These are phyloP conservation scores for Mimosa pudica DNA, from an alignment of 306 rosid species.

Conservation along the genomic window DNA sequence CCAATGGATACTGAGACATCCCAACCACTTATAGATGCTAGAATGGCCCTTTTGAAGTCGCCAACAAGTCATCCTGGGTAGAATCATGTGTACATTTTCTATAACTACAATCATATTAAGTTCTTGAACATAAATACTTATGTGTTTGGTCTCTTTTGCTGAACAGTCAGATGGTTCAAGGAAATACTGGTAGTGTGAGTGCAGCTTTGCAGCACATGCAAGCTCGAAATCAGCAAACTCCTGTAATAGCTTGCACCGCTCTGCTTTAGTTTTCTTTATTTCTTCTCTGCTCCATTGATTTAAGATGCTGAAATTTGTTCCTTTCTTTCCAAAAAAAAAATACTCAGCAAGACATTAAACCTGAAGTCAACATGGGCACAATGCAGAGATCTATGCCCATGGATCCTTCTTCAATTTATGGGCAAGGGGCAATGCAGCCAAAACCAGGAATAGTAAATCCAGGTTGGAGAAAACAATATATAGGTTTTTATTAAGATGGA, in stretches of 20 bases:
- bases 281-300: constrained; percentile 27
- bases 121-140: constrained; percentile 21
- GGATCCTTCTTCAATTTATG: constrained; percentile 86
- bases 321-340: neutral
- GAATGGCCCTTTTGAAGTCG: constrained; percentile 82
- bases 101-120: constrained; percentile 22
- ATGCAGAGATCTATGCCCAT: constrained; percentile 79
- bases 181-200: constrained; percentile 71
- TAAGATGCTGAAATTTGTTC: constrained; percentile 29
- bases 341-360: constrained; percentile 64
- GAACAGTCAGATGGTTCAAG: constrained; percentile 87
- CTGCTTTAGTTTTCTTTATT: constrained; percentile 14
- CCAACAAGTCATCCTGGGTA: constrained; percentile 82
- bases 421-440: constrained; percentile 80
- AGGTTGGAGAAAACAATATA: constrained; percentile 46
- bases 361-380: constrained; percentile 69
- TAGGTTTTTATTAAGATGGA: constrained; percentile 6
- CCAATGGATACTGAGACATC: constrained; percentile 82
- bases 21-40: constrained; percentile 90
- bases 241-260: constrained; percentile 48
- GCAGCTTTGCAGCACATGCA: constrained; percentile 93
- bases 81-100: constrained; percentile 33
- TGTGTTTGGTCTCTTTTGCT: constrained; percentile 31
- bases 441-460: constrained; percentile 79
- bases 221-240: constrained; percentile 68